Evolutionary conservation across 306 rosid species (phyloP).

Genomic region (Vachellia collinsii): DNA sequence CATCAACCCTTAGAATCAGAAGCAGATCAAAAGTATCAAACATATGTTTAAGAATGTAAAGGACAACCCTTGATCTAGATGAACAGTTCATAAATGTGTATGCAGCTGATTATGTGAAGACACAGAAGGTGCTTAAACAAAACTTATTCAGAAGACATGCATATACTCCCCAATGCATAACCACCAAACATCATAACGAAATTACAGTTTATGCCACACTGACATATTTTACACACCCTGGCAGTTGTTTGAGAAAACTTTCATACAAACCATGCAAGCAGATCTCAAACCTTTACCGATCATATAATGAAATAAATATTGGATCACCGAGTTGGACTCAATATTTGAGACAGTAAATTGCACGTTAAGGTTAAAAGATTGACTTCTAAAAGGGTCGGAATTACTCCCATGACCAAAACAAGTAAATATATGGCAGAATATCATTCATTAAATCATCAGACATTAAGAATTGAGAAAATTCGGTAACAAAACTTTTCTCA

Average conservation of each 20-base stretch:
- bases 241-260: neutral
- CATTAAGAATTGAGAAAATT: neutral
- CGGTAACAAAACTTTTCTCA: neutral
- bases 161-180: constrained; percentile 2
- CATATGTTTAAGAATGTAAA: constrained; percentile 31
- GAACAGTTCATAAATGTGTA: constrained; percentile 11
- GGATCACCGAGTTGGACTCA: neutral
- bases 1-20: constrained; percentile 32
- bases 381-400: neutral
- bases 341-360: constrained; percentile 18
- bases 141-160: constrained; percentile 13
- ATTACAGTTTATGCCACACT: constrained; percentile 18
- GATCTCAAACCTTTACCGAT: constrained; percentile 18
- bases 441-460: neutral
- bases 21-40: constrained; percentile 16
- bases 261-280: neutral
- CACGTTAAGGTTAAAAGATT: constrained; percentile 12
- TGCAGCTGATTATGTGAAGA: constrained; percentile 28
- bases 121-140: constrained; percentile 15
- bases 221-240: neutral
- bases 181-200: constrained; percentile 21
- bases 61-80: constrained; percentile 29
- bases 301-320: neutral
- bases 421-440: constrained; percentile 3
- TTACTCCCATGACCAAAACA: constrained; percentile 6